These are phyloP conservation scores for Clitoria ternatea DNA, from an alignment of 306 rosid genomes.

Conservation along the genomic window DNA sequence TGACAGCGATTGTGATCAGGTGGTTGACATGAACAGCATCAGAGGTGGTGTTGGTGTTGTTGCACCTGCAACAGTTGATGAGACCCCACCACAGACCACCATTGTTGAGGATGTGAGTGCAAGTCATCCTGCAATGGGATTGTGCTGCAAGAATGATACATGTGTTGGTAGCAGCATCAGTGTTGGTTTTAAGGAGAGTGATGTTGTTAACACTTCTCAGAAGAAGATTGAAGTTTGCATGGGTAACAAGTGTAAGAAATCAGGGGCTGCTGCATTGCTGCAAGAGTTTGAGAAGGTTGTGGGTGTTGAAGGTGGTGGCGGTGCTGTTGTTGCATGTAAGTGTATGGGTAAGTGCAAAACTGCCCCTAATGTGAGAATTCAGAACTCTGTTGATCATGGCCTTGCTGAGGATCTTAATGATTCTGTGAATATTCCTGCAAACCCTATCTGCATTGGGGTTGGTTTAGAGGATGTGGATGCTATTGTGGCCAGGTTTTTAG, in stretches of 20 bases:
- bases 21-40: conserved; percentile 36
- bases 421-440: conserved; percentile 42
- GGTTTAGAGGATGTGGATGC: conserved; percentile 68
- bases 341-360: conserved; percentile 93
- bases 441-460: conserved; percentile 72
- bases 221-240: conserved; percentile 83
- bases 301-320: conserved; percentile 59
- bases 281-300: conserved; percentile 60
- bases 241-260: conserved; percentile 78
- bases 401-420: conserved; percentile 32
- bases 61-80: conserved; percentile 24
- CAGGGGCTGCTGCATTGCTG: conserved; percentile 59
- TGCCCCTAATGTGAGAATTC: conserved; percentile 83
- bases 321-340: conserved; percentile 67
- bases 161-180: conserved; percentile 9
- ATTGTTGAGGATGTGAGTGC: neutral
- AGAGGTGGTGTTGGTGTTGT: conserved; percentile 24
- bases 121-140: conserved; percentile 13
- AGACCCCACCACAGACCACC: conserved; percentile 14
- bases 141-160: conserved; percentile 24
- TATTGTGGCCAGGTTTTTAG: conserved; percentile 51
- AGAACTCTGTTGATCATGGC: conserved; percentile 18
- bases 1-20: conserved; percentile 52
- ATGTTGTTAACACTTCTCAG: conserved; percentile 14
- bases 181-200: conserved; percentile 1